Evolutionary conservation across 495 filamentous ascomycete species (phyloP).

Genomic region (Xylaria bambusicola): DNA sequence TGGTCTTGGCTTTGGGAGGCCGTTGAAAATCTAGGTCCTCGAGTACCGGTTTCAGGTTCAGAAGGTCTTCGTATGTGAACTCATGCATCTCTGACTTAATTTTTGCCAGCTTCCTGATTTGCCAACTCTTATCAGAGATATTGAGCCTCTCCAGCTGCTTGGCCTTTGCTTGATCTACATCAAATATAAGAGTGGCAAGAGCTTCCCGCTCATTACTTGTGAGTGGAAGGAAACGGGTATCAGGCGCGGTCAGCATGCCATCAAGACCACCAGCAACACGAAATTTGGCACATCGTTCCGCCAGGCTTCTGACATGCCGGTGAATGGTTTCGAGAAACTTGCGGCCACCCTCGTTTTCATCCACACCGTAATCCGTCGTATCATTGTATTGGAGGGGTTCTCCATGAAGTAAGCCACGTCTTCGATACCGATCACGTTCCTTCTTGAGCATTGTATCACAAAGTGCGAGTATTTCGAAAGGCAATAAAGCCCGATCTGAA

Average conservation of each 20-base stretch:
- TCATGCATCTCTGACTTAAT: slow-evolving; percentile 15
- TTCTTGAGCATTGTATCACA: slow-evolving; percentile 64
- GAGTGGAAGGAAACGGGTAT: slow-evolving; percentile 23
- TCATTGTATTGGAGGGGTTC: slow-evolving; percentile 64
- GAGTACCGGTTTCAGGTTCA: slow-evolving; percentile 20
- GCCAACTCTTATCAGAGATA: slow-evolving; percentile 16
- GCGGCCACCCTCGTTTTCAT: slow-evolving; percentile 82
- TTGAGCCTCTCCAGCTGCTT: slow-evolving; percentile 14
- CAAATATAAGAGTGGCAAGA: slow-evolving; percentile 7
- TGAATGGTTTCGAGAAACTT: slow-evolving; percentile 78
- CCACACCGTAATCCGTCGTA: slow-evolving; percentile 65
- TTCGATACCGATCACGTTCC: slow-evolving; percentile 64
- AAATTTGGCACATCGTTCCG: slow-evolving; percentile 50
- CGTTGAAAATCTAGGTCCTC: slow-evolving; percentile 18
- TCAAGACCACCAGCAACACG: slow-evolving; percentile 47
- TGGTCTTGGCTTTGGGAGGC: slow-evolving; percentile 14
- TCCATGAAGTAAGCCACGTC: slow-evolving; percentile 53
- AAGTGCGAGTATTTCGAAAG: slow-evolving; percentile 69
- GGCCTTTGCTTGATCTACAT: slow-evolving; percentile 8
- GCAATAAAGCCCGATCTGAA: slow-evolving; percentile 66
- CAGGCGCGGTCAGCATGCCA: slow-evolving; percentile 23
- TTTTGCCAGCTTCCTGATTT: slow-evolving; percentile 9
- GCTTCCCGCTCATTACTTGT: slow-evolving; percentile 11
- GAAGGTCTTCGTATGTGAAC: slow-evolving; percentile 28
- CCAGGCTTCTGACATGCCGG: slow-evolving; percentile 60